Base-by-base conservation (phyloP, 805 yeast species). In the Scheffersomyces ergatensis region DNA sequence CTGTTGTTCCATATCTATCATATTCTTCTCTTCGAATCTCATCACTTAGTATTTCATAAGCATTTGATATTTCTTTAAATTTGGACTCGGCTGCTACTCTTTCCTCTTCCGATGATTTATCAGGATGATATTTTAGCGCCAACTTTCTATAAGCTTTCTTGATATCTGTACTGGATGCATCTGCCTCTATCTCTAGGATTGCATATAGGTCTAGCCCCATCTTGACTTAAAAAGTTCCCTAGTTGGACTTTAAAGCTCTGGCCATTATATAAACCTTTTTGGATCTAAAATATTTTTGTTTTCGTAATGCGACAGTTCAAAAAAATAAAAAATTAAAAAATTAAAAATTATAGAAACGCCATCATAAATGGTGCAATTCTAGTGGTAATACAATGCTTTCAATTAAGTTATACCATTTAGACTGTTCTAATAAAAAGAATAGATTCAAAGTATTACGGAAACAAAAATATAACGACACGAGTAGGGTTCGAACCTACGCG, bases 111-210 rank as follows among this genome's bases (percentile, higher is more conserved):
- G 78, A 58, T 1, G 80, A 89, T 58, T 93, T 92, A 61, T 92
- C 98, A 0, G 98, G 98, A 62, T 92, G 98, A 53, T 82, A 78
- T 44, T 72, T 69, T 30, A 92, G 71, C 9, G 98, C 98, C 36
- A 89, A 73, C 51, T 82, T 85, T 49, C 95, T 76, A 63, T 88
- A 92, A 0, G 97, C 95, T 60, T 78, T 82, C 52, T 83, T 83
- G 57, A 92, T 87, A 47, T 90, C 97, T 1, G 64, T 65, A 24
- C 77, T 63, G 1, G 88, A 64, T 0, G 97, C 95, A 15, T 76
- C 70, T 2, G 72, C 58, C 5, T 76, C 78, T 4, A 89, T 79
- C 29, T 88, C 96, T 17, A 89, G 72, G 3, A 86, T 66, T 34
- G 77, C 88, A 63, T 89, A 89, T 37, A 73, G 62, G 44, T 62